phyloP scores from a whole-genome alignment of 1,284 basidiomycete genomes.

The Pseudozyma pruni region DNA sequence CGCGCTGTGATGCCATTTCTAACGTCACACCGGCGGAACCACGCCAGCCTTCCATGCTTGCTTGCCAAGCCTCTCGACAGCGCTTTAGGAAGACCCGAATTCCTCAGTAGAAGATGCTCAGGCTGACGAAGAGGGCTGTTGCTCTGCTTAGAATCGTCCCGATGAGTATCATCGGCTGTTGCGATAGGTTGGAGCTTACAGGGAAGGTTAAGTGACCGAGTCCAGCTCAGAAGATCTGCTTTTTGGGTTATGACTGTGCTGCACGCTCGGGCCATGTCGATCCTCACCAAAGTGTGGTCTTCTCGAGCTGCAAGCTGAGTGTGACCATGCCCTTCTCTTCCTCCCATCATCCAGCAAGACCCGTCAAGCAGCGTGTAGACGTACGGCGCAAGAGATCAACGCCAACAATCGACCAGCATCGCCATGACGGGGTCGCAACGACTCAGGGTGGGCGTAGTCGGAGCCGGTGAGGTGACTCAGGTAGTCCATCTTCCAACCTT shows the following conservation, averaged over 20 bases:
- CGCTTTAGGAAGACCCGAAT: too few relatives aligned
- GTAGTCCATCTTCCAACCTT: conserved; percentile 64
- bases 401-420: neutral
- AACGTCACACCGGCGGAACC: conserved; percentile 6
- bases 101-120: too few relatives aligned
- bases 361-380: too few relatives aligned
- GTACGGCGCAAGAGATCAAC: neutral
- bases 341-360: neutral
- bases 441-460: conserved; percentile 57
- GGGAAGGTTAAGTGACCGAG: neutral
- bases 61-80: too few relatives aligned
- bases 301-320: too few relatives aligned
- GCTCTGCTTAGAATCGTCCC: neutral
- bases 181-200: neutral
- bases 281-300: neutral
- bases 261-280: conserved; percentile 9
- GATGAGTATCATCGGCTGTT: conserved; percentile 1
- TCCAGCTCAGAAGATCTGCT: neutral
- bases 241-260: neutral
- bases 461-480: conserved; percentile 63
- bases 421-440: conserved; percentile 1
- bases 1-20: conserved; percentile 1
- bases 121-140: too few relatives aligned
- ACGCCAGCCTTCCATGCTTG: too few relatives aligned
- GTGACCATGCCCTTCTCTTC: neutral